These are phyloP conservation scores for Cladosporium sp. DNA, from an alignment of 2,329 filamentous ascomycete genomes.

Conservation along the genomic window DNA sequence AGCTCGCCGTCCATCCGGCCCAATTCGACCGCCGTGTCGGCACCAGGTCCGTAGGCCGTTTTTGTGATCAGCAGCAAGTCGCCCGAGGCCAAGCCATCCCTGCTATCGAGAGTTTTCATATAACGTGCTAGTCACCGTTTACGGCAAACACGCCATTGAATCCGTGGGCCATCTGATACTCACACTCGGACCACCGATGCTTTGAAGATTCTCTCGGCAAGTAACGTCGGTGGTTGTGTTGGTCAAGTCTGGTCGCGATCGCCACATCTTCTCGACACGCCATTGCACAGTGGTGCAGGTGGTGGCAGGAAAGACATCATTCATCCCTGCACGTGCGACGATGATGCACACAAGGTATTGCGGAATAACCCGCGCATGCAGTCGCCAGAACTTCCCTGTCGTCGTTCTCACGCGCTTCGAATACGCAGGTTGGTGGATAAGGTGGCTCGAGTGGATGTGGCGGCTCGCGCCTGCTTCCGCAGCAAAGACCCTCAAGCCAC, in stretches of 20 bases:
- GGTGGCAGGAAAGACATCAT: neutral
- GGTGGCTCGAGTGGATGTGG: conserved; percentile 3
- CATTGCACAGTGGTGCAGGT: conserved; percentile 10
- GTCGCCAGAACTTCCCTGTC: conserved; percentile 18
- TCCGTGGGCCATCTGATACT: conserved; percentile 19
- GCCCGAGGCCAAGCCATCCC: conserved; percentile 6
- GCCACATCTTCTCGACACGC: neutral
- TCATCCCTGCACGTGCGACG: conserved; percentile 3
- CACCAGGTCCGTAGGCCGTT: neutral
- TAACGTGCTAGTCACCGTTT: conserved; percentile 6
- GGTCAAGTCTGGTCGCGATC: neutral
- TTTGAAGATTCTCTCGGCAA: conserved; percentile 7
- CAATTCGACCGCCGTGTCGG: neutral
- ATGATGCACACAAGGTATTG: conserved; percentile 17
- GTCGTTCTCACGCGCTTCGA: conserved; percentile 8
- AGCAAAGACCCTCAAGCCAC: neutral
- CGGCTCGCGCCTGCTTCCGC: conserved; percentile 13
- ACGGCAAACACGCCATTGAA: conserved; percentile 13
- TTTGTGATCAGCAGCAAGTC: neutral
- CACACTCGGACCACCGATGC: conserved; percentile 15
- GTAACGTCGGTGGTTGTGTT: conserved; percentile 7
- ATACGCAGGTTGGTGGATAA: conserved; percentile 12
- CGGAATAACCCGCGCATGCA: conserved; percentile 10
- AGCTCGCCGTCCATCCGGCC: conserved; percentile 12
- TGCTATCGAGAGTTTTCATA: neutral